Conservation (phyloP, 2,329 filamentous ascomycete species). For the Sphaerulina musiva region DNA sequence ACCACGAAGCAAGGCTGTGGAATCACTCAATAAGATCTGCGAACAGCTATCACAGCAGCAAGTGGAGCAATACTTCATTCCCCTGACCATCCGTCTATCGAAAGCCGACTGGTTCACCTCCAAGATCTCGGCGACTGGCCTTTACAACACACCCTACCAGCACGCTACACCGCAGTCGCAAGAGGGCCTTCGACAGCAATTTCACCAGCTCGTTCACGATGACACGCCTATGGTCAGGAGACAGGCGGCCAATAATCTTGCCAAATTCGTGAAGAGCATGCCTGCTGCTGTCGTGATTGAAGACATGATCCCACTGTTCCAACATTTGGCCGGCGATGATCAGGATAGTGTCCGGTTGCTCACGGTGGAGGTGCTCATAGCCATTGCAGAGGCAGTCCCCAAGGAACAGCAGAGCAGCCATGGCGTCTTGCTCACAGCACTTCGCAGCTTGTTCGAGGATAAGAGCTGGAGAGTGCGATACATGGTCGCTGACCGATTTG, state of each 20-base stretch:
- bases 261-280: slow-evolving; percentile 98
- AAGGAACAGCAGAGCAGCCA: slow-evolving; percentile 98
- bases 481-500: slow-evolving; percentile 97
- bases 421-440: slow-evolving; percentile 79
- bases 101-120: slow-evolving; percentile 99
- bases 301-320: slow-evolving; percentile 98
- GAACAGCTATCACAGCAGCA: slow-evolving; percentile 82
- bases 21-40: slow-evolving; percentile 99
- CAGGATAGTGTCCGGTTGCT: slow-evolving; percentile 94
- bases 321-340: slow-evolving; percentile 91
- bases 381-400: slow-evolving; percentile 92
- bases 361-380: slow-evolving; percentile 92
- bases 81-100: slow-evolving; percentile 86
- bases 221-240: slow-evolving; percentile 98
- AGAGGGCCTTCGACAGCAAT: slow-evolving; percentile 85
- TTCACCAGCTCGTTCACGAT: slow-evolving; percentile 88
- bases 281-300: slow-evolving; percentile 83
- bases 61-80: slow-evolving; percentile 95
- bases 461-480: slow-evolving; percentile 99
- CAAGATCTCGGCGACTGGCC: slow-evolving; percentile 93
- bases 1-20: slow-evolving; percentile 65
- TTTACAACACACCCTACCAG: slow-evolving; percentile 88
- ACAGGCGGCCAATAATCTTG: slow-evolving; percentile 90
- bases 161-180: slow-evolving; percentile 84
- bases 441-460: slow-evolving; percentile 92